Base-by-base conservation (phyloP, 352 stramenopile species). In the Phytopythium ostracodes region DNA sequence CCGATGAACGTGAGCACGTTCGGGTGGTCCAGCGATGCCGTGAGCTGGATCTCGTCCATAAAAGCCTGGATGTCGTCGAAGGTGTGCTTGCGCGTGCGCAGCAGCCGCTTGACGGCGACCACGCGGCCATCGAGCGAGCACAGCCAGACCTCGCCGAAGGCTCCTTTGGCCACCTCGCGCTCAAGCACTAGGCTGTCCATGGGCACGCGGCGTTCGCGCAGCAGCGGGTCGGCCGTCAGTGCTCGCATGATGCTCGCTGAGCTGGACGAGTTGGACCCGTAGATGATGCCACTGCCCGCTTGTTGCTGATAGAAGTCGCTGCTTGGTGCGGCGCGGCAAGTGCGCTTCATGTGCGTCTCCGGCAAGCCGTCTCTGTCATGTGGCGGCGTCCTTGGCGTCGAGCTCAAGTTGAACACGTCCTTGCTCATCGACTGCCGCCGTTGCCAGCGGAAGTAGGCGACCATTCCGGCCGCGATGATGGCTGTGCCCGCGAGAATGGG, bases 81-180 rank as follows among this genome's bases (percentile, higher is more conserved):
- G 7, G 71, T 80, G 14, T 64, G 74, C 36, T 65, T 67, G 31
- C 66, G 70, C 9, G 64, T 67, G 61, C 78, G 67, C 29, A 84
- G 33, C 59, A 84, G 64, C n/a, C 73, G 70, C 58, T 88, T 88
- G 56, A 85, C 72, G 0, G 76, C 78, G 25, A 88, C 74, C 2
- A 62, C 63, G 9, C 70, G 60, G 35, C 67, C 65, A 29, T 76
- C 71, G 38, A 75, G 80, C 18, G 62, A 44, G 33, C 76, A 83
- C 20, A 70, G 57, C 76, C 76, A 88, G 3, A 89, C 76, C 38
- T 89, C 80, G 4, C 80, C 80, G 46, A 75, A 86, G 10, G 80
- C 77, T 5, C 77, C 80, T 27, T 69, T 68, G 0, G 72, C 72
- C 0, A 89, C 53, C 38, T 77, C 54, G 27, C 60, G 56, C 31